Percentiles rank a stretch among this genome's conserved stretches.
These are phyloP conservation scores for Microcyclospora tardicrescens DNA, from an alignment of 2,329 filamentous ascomycete genomes.

Conservation along the genomic window DNA sequence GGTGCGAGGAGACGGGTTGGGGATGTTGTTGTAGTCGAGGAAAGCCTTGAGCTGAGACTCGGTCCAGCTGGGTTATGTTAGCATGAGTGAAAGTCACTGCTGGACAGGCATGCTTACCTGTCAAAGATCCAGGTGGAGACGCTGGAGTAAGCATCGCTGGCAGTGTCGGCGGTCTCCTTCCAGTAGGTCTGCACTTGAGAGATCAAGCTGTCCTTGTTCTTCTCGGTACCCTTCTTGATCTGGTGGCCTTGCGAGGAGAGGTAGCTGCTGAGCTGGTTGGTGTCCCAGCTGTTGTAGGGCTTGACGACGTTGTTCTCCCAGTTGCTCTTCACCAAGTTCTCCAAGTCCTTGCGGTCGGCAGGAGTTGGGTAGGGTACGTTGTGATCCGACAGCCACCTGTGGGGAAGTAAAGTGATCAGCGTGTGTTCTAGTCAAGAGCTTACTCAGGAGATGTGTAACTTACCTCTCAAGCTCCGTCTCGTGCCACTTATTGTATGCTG, in stretches of 20 bases:
- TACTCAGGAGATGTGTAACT: no score
- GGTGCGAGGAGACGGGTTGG: constrained; percentile 74
- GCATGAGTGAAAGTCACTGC: not conserved
- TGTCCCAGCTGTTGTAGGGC: constrained; percentile 68
- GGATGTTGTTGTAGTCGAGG: constrained; percentile 75
- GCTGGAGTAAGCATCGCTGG: constrained; percentile 56
- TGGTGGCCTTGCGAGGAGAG: constrained; percentile 59
- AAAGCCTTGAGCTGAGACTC: constrained; percentile 91
- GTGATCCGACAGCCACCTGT: constrained; percentile 79
- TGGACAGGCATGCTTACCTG: constrained; percentile 35
- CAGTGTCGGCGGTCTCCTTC: constrained; percentile 68
- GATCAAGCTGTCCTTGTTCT: constrained; percentile 56
- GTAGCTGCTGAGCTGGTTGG: constrained; percentile 53
- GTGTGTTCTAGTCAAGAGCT: no score
- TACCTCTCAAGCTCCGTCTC: constrained; percentile 77
- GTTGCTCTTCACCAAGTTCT: constrained; percentile 75
- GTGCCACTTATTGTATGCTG: constrained; percentile 98
- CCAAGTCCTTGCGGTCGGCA: constrained; percentile 87
- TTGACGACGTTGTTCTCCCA: constrained; percentile 68
- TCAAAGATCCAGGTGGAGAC: constrained; percentile 90
- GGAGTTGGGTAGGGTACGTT: constrained; percentile 81
- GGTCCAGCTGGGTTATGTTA: constrained; percentile 53
- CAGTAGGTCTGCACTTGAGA: constrained; percentile 58
- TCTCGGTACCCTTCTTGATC: constrained; percentile 51
- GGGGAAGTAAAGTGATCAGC: no score